These are phyloP conservation scores for Xylariales sp. DNA, from an alignment of 2,329 filamentous ascomycete genomes.

Conservation along the genomic window DNA sequence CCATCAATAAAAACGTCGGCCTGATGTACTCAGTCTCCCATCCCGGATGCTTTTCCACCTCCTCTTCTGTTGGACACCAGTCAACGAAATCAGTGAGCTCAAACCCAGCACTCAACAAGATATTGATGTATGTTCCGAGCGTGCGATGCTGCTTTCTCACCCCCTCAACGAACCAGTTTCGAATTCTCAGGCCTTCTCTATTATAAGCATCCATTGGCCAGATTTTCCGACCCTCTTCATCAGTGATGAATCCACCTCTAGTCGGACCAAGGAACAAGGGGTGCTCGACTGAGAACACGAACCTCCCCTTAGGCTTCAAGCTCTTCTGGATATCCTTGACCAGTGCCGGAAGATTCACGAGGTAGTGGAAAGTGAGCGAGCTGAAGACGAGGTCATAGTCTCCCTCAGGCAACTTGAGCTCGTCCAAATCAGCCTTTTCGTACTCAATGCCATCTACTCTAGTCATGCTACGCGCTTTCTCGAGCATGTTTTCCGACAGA, in stretches of 20 bases:
- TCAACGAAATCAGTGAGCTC: slow-evolving; percentile 34
- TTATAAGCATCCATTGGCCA: slow-evolving; percentile 40
- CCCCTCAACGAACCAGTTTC: slow-evolving; percentile 37
- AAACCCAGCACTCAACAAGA: slow-evolving; percentile 32
- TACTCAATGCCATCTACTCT: slow-evolving; percentile 26
- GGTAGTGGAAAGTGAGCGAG: slow-evolving; percentile 37
- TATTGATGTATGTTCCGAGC: slow-evolving; percentile 33
- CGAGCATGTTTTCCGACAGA: slow-evolving; percentile 39
- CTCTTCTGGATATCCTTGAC: slow-evolving; percentile 26
- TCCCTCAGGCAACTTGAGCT: slow-evolving; percentile 19
- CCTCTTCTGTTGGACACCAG: slow-evolving; percentile 24
- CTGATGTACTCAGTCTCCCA: slow-evolving; percentile 15
- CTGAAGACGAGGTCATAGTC: slow-evolving; percentile 35
- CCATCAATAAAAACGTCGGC: slow-evolving; percentile 19
- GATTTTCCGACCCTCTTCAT: slow-evolving; percentile 26
- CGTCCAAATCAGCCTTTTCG: slow-evolving; percentile 29
- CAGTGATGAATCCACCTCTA: slow-evolving; percentile 23
- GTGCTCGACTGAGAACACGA: slow-evolving; percentile 44
- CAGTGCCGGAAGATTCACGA: slow-evolving; percentile 28
- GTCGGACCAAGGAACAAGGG: slow-evolving; percentile 40
- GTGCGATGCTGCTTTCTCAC: slow-evolving; percentile 44
- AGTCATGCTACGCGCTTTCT: slow-evolving; percentile 27
- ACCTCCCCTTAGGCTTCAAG: slow-evolving; percentile 28
- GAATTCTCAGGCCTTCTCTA: slow-evolving; percentile 34
- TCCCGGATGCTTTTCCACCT: slow-evolving; percentile 12